Conservation (phyloP, 306 rosid genomes). For the Morella rubra region DNA sequence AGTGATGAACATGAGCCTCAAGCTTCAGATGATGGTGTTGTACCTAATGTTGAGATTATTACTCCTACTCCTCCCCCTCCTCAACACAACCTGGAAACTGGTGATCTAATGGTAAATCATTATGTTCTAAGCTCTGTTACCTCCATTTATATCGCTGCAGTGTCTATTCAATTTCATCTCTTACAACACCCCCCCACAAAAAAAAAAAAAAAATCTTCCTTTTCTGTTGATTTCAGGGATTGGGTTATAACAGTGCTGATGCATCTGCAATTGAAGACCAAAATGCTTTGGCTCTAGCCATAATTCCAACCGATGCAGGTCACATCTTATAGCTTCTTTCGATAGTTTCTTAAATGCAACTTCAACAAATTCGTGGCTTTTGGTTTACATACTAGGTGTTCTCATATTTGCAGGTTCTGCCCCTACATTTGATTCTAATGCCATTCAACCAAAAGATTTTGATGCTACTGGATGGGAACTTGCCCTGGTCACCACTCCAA, state of each 20-base stretch:
- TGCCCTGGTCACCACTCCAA: conserved; percentile 89
- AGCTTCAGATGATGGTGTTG: conserved; percentile 46
- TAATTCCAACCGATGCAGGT: conserved; percentile 76
- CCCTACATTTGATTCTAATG: conserved; percentile 60
- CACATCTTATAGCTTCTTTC: conserved; percentile 20
- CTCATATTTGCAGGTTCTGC: conserved; percentile 41
- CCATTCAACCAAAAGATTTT: conserved; percentile 61
- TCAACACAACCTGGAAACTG: conserved; percentile 59
- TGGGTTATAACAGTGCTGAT: conserved; percentile 57
- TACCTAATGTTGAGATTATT: conserved; percentile 51
- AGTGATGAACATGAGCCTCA: conserved; percentile 65
- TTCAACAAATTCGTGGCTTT: conserved; percentile 16
- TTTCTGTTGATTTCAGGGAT: conserved; percentile 60
- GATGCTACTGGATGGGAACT: conserved; percentile 99
- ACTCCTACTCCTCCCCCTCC: conserved; percentile 39
- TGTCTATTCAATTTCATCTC: background rate
- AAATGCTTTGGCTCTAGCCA: conserved; percentile 90
- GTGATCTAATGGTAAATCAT: conserved; percentile 76
- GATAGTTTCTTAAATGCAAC: conserved; percentile 28
- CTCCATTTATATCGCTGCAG: conserved; percentile 11
- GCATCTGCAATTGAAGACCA: conserved; percentile 79
- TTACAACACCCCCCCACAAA: background rate
- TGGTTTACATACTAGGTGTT: conserved; percentile 23
- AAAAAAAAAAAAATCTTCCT: background rate
- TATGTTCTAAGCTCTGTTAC: conserved; percentile 13